Conservation (phyloP, 345 rosid species). For the Schrenkiella parvula region DNA sequence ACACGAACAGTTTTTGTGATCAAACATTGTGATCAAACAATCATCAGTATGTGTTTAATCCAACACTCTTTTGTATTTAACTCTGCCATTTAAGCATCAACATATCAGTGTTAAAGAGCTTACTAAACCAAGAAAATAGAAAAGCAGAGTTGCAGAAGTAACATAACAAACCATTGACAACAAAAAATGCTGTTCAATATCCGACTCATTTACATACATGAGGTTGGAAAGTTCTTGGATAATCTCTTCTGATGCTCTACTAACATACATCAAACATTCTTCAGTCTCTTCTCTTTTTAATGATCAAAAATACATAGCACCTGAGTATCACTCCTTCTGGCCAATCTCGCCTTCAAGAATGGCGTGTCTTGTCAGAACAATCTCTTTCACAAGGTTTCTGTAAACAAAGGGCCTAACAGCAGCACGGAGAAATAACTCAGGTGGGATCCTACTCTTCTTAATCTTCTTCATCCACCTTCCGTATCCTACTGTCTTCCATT, state of each 20-base stretch:
- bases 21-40: background rate
- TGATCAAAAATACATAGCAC: background rate
- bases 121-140: background rate
- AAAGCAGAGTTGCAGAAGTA: background rate
- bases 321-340: slow-evolving; percentile 33
- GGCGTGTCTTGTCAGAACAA: slow-evolving; percentile 90
- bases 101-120: background rate
- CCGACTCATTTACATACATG: background rate
- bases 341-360: slow-evolving; percentile 88
- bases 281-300: background rate
- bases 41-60: background rate
- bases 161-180: background rate
- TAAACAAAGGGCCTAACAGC: slow-evolving; percentile 88
- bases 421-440: slow-evolving; percentile 70
- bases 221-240: background rate
- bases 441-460: slow-evolving; percentile 77
- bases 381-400: slow-evolving; percentile 92
- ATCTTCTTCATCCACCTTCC: slow-evolving; percentile 78
- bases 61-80: background rate
- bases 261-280: background rate
- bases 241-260: background rate
- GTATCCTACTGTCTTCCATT: slow-evolving; percentile 69
- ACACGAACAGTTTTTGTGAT: background rate
- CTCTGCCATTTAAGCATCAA: background rate
- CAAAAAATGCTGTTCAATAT: background rate